Evolutionary conservation across 2,329 filamentous ascomycete genomes (phyloP).

Genomic region (Ambrosiella xylebori): DNA sequence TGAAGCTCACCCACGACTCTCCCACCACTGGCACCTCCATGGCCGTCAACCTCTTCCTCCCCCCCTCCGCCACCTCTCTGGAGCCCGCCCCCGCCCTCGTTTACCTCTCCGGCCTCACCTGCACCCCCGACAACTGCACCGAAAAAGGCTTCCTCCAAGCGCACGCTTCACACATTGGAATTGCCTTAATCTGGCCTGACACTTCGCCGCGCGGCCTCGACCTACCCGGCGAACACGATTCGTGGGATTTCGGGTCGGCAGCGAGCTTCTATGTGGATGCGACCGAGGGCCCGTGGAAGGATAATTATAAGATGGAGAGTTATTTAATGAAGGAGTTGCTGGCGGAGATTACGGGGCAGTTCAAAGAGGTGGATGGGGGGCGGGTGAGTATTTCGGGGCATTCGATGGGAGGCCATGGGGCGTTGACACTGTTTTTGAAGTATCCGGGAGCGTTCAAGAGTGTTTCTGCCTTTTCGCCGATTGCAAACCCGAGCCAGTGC

Average conservation of each 20-base stretch:
- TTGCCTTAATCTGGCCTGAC: constrained; percentile 91
- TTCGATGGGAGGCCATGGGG: constrained; percentile 94
- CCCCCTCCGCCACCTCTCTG: constrained; percentile 43
- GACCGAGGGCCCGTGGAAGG: constrained; percentile 52
- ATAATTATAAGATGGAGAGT: constrained; percentile 83
- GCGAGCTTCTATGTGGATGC: constrained; percentile 94
- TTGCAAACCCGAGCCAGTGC: constrained; percentile 68
- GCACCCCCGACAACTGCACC: constrained; percentile 72
- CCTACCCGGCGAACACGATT: constrained; percentile 69
- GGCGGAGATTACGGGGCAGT: constrained; percentile 51
- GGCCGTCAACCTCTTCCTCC: constrained; percentile 84
- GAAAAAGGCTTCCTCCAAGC: constrained; percentile 86
- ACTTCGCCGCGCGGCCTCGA: constrained; percentile 76
- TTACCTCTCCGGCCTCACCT: constrained; percentile 88
- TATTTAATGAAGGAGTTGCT: constrained; percentile 90
- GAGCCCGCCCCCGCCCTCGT: constrained; percentile 61
- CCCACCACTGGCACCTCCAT: constrained; percentile 69
- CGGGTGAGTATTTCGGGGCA: constrained; percentile 80
- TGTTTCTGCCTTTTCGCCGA: constrained; percentile 80
- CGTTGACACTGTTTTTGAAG: constrained; percentile 78
- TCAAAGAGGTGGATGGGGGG: constrained; percentile 48
- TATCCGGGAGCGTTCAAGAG: constrained; percentile 80
- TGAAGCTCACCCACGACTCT: constrained; percentile 82
- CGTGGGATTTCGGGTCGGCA: constrained; percentile 80
- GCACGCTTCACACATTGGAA: constrained; percentile 58